Base-by-base conservation (phyloP, 768 basidiomycete species). In the Lentinula raphanica region DNA sequence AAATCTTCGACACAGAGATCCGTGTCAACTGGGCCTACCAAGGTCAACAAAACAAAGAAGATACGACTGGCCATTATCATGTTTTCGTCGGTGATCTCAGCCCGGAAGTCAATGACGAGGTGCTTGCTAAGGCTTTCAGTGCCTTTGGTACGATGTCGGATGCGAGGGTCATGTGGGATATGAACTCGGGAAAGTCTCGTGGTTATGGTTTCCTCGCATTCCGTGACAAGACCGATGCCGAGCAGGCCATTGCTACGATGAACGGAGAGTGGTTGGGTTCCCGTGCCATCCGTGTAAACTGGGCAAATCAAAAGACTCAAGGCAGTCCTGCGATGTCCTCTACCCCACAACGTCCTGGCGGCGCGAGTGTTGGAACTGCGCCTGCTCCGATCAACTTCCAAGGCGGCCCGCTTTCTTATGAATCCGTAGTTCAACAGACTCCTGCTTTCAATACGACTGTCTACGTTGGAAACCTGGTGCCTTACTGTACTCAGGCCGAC, bases 21-120 rank as follows among this genome's bases (percentile, higher is more conserved):
- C 87, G 94, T 64, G 95, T 98, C 78, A 99, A 99, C 72, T 99
- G 97, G 97, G 97, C 97, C 35, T 98, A 98, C 73, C 96, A 98
- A 74, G 95, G 94, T 66, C 87, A 90, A 69, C 92, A 95, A 82
- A 94, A 93, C 76, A 98, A 98, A 79, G 97, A 99, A 76, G 97
- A 99, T 74, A 96, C 97, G 44, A 92, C 94, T 49, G 87, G 87
- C 64, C 97, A 99, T 74, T 98, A 85, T 75, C 97, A 99, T 71
- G 94, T 99, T 67, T 99, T 99, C 73, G 96, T 98, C 62, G 97
- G 97, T n/a, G 97, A 99, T 77, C 90, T 99, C 66, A 94, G 91
- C 65, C 96, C 97, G 23, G 97, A 99, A 72, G 95, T 99, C 70
- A 98, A 94, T 71, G 97, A 99, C 67, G 94, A 95, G 17, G 93